phyloP scores from a whole-genome alignment of 1,139 yeast species.

The Geotrichum restrictum region DNA sequence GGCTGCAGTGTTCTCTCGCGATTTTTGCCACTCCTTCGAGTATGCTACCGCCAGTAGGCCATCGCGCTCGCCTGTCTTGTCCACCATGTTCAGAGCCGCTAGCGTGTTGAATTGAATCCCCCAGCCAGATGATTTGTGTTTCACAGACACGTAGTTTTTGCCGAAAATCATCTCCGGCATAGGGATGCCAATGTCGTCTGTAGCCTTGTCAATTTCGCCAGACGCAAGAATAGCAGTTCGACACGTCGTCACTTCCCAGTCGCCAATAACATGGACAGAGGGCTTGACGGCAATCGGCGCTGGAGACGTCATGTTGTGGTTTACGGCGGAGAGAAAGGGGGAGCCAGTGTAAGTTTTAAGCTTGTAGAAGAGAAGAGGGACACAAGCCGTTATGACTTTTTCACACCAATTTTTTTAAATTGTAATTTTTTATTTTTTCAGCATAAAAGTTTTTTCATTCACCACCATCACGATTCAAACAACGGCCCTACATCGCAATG shows the following conservation, averaged over 20 bases:
- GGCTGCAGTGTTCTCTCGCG: slow-evolving; percentile 45
- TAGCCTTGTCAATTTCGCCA: slow-evolving; percentile 66
- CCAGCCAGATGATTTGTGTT: slow-evolving; percentile 43
- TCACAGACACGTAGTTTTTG: slow-evolving; percentile 59
- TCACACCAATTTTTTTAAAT: neutral
- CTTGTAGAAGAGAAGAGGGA: neutral
- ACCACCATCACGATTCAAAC: neutral
- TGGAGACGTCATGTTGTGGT: neutral
- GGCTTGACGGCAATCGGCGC: neutral
- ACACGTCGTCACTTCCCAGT: slow-evolving; percentile 73
- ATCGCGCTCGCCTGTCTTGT: slow-evolving; percentile 45
- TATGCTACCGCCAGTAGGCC: slow-evolving; percentile 69
- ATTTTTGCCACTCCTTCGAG: slow-evolving; percentile 80
- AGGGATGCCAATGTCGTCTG: slow-evolving; percentile 64
- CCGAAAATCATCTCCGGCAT: slow-evolving; percentile 98
- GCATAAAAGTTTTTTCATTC: neutral
- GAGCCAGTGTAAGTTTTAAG: neutral
- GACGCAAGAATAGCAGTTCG: slow-evolving; percentile 76
- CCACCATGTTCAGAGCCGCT: slow-evolving; percentile 72
- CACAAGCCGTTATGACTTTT: neutral
- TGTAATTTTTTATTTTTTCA: neutral
- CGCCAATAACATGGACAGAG: slow-evolving; percentile 41
- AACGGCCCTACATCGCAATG: slow-evolving; percentile 38
- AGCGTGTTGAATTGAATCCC: slow-evolving; percentile 65
- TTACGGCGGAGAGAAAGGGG: neutral